phyloP scores from a whole-genome alignment of 2,329 filamentous ascomycete genomes.

The Didymella sp. region DNA sequence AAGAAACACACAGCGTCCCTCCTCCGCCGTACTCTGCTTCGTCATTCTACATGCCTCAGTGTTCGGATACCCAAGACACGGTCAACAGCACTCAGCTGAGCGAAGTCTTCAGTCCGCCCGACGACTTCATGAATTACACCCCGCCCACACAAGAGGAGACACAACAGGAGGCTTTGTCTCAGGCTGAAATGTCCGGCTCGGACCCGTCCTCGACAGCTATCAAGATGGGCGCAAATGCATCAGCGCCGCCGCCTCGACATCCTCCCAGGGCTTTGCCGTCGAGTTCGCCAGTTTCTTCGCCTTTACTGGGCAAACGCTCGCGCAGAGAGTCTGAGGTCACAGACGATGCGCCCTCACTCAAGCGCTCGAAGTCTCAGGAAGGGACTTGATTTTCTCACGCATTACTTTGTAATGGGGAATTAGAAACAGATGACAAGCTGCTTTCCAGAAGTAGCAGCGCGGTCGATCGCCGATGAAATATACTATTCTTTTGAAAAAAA shows the following conservation, averaged over 20 bases:
- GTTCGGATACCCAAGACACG: slow-evolving; percentile 2
- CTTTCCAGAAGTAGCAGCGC: too few species aligned
- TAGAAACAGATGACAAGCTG: too few species aligned
- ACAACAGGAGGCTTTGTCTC: not conserved
- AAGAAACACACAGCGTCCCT: not conserved
- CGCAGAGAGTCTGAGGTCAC: not conserved
- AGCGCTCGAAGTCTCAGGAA: not conserved
- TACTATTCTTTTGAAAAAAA: too few species aligned
- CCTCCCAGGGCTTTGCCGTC: not conserved
- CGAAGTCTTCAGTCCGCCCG: slow-evolving; percentile 5
- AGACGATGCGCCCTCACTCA: not conserved
- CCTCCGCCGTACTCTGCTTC: not conserved
- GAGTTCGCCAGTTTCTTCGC: too few species aligned
- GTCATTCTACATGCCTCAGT: not conserved
- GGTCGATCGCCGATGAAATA: too few species aligned
- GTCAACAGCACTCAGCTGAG: slow-evolving; percentile 5
- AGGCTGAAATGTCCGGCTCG: not conserved
- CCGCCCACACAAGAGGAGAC: slow-evolving; percentile 1
- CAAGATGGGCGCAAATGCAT: not conserved
- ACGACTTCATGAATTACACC: slow-evolving; percentile 1
- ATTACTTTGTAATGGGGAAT: too few species aligned
- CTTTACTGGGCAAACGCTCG: not conserved
- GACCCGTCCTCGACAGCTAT: not conserved
- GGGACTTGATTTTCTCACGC: not conserved
- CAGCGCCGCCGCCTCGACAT: not conserved